Base-by-base conservation (phyloP, 306 rosid genomes). In the Hippophae rhamnoides region DNA sequence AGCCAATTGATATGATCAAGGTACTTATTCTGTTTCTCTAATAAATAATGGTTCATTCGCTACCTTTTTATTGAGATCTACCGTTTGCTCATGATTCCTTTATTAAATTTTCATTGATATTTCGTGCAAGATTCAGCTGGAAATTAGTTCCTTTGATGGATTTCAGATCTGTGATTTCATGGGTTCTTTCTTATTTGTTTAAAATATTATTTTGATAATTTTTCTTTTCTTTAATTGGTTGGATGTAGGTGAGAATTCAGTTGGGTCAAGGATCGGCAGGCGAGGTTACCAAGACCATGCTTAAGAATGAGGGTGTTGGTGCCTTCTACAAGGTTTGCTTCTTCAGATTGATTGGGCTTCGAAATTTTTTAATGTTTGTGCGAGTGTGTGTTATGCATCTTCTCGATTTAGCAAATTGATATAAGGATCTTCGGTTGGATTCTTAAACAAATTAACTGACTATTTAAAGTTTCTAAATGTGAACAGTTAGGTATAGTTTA, bases 1-100 rank as follows among this genome's bases (percentile, higher is more conserved):
- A 93, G 45, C 99, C 99, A 67, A 62, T 93, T 52, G 99, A 93
- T 57, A 93, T 93, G 97, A 74, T 93, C 80, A 93, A 93, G 99
- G 99, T 88, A 43, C n/a, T 5, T 71, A 50, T 57, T 52, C 53
- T 0, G 38, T 23, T 1, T 26, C 10, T 8, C 50, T 54, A 0
- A 26, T 9, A n/a, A 60, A 2, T 8, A 25, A 52, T 23, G 0
- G 26, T 40, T 45, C 11, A 40, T 52, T 60, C 7, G 9, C 8
- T 47, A 43, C 46, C 38, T 31, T 10, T 70, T 23, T 9, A 41
- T 12, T 48, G 49, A 47, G 60, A 63, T 70, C 56, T 53, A 14
- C 5, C 40, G 13, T 40, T 38, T 41, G 54, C 49, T 61, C 57
- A 14, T 53, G 31, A 26, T 13, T 64, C 2, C 5, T 5, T n/a